Percentiles rank a stretch among this genome's conserved stretches.
These are phyloP conservation scores for Ceratobasidium sp. DNA, from an alignment of 1,284 basidiomycete species.

Conservation along the genomic window DNA sequence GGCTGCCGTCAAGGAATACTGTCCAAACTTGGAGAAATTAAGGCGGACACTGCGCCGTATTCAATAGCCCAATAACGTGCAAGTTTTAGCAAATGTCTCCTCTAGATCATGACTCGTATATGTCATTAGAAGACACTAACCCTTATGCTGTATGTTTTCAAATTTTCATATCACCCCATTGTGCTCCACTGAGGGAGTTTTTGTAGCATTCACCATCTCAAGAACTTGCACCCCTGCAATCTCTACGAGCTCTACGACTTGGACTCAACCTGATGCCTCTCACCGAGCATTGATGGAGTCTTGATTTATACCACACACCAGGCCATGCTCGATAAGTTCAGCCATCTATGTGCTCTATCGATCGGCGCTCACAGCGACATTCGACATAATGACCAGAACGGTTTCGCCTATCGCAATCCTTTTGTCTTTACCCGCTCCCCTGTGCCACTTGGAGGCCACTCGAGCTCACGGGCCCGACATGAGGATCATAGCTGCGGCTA, in stretches of 20 bases:
- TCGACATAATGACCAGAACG: neutral
- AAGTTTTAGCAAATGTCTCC: constrained; percentile 23
- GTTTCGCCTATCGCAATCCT: neutral
- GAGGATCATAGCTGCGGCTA: neutral
- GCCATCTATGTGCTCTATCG: neutral
- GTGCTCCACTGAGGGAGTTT: neutral
- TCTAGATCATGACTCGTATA: constrained; percentile 40
- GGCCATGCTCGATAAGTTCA: neutral
- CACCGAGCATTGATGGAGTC: no score
- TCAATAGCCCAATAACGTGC: constrained; percentile 9
- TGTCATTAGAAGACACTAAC: constrained; percentile 25
- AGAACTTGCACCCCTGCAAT: constrained; percentile 16
- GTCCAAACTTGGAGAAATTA: constrained; percentile 11
- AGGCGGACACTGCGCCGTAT: constrained; percentile 26
- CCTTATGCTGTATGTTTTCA: no score
- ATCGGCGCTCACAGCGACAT: constrained; percentile 1
- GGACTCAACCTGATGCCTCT: constrained; percentile 29
- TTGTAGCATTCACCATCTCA: constrained; percentile 25
- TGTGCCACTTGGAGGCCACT: neutral
- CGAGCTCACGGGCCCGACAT: neutral
- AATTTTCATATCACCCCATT: no score
- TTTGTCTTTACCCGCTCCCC: neutral
- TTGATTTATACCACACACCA: no score
- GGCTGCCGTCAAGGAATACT: constrained; percentile 9
- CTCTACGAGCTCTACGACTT: neutral